phyloP scores from a whole-genome alignment of 768 basidiomycete species.

The Boletellus sp. region DNA sequence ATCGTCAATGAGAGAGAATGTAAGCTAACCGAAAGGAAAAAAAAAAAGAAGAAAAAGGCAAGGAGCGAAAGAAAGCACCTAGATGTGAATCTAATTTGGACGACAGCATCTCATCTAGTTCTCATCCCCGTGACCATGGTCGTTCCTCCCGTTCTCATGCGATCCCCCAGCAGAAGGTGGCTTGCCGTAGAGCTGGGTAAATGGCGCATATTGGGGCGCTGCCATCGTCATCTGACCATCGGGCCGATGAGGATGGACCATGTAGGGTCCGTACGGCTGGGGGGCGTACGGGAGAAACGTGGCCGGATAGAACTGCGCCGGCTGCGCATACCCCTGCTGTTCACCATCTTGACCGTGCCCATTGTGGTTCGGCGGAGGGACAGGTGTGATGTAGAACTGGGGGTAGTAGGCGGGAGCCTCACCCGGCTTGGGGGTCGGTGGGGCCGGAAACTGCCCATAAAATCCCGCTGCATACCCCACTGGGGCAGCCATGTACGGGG shows the following conservation, averaged over 20 bases:
- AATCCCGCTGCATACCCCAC: constrained; percentile 53
- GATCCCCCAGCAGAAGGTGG: constrained; percentile 34
- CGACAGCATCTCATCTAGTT: constrained; percentile 25
- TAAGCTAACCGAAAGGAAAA: constrained; percentile 8
- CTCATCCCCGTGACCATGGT: constrained; percentile 30
- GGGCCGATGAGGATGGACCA: constrained; percentile 42
- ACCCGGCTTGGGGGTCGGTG: constrained; percentile 48
- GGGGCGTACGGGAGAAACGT: constrained; percentile 46
- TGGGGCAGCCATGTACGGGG: constrained; percentile 47
- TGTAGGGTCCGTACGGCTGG: constrained; percentile 47
- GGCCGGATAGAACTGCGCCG: constrained; percentile 45
- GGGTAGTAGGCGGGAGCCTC: constrained; percentile 51
- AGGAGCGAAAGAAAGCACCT: constrained; percentile 6
- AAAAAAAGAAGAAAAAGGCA: constrained; percentile 2
- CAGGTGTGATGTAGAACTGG: constrained; percentile 45
- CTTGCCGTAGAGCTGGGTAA: constrained; percentile 38
- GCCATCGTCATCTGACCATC: constrained; percentile 37
- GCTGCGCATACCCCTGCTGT: constrained; percentile 38
- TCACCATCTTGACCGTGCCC: constrained; percentile 41
- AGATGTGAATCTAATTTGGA: constrained; percentile 15
- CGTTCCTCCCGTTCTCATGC: constrained; percentile 28
- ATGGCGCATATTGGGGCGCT: constrained; percentile 37
- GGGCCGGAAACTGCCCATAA: constrained; percentile 52
- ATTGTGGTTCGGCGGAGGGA: constrained; percentile 39
- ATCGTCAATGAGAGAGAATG: constrained; percentile 12